phyloP scores from a whole-genome alignment of 805 yeast genomes.

The Candida sanyiensis region DNA sequence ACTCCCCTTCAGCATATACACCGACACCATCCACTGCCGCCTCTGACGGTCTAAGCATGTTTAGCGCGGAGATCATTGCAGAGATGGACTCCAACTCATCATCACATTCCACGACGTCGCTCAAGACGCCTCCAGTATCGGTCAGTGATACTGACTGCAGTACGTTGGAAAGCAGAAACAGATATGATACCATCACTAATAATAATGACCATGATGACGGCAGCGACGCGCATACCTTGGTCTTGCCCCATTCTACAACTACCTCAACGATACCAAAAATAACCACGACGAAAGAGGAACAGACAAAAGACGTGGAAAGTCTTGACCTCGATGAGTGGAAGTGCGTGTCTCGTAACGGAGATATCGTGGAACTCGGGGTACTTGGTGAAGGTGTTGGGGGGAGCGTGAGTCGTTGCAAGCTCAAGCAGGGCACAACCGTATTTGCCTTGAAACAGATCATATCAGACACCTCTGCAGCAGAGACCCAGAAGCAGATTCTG shows the following conservation, averaged over 20 bases:
- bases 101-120: slow-evolving; percentile 1
- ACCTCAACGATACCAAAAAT: not conserved
- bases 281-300: no score
- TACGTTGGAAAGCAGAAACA: not conserved
- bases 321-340: slow-evolving; percentile 77
- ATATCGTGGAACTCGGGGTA: slow-evolving; percentile 61
- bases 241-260: not conserved
- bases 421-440: slow-evolving; percentile 51
- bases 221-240: slow-evolving; percentile 11
- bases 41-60: slow-evolving; percentile 24
- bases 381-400: slow-evolving; percentile 97
- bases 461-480: slow-evolving; percentile 55
- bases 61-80: slow-evolving; percentile 28
- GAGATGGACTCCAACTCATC: slow-evolving; percentile 18
- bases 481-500: slow-evolving; percentile 81
- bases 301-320: slow-evolving; percentile 40
- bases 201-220: not conserved
- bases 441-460: slow-evolving; percentile 71
- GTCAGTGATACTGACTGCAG: not conserved
- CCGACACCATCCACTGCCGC: slow-evolving; percentile 25
- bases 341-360: slow-evolving; percentile 46
- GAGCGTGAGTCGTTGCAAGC: slow-evolving; percentile 71
- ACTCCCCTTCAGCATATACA: slow-evolving; percentile 15
- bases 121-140: not conserved
- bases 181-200: not conserved